Evolutionary conservation across 768 basidiomycete species (phyloP).

Genomic region (Tulasnella sp.): DNA sequence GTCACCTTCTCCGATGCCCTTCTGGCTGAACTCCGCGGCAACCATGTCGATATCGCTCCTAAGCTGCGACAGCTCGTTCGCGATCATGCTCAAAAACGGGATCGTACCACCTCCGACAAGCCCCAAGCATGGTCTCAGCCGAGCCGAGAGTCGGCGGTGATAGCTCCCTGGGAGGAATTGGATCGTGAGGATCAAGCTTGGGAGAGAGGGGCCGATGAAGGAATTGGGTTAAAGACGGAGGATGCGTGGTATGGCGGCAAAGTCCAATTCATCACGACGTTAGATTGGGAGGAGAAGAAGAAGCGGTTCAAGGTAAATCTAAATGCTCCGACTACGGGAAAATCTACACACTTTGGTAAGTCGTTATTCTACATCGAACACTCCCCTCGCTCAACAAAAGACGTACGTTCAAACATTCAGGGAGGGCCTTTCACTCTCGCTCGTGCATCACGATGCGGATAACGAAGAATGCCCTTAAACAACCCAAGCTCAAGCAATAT

Average conservation of each 20-base stretch:
- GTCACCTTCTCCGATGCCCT: not conserved
- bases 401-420: not conserved
- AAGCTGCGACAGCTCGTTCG: not conserved
- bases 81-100: not conserved
- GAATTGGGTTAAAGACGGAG: not conserved
- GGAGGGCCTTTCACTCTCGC: conserved; percentile 7
- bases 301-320: not conserved
- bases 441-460: not conserved
- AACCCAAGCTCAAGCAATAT: not conserved
- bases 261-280: not conserved
- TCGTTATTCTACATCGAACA: too few species aligned
- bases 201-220: conserved; percentile 16
- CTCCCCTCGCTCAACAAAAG: too few species aligned
- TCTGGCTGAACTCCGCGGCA: not conserved
- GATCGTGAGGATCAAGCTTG: conserved; percentile 23
- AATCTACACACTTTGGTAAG: conserved; percentile 26
- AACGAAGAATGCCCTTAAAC: not conserved
- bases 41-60: not conserved
- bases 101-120: not conserved
- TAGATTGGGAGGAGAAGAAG: not conserved
- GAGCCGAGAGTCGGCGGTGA: not conserved
- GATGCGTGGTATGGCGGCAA: conserved; percentile 20
- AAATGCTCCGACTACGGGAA: not conserved
- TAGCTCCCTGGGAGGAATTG: not conserved
- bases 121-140: too few species aligned